Base-by-base conservation (phyloP, 257 asterid genomes). In the Plantago elongata region DNA sequence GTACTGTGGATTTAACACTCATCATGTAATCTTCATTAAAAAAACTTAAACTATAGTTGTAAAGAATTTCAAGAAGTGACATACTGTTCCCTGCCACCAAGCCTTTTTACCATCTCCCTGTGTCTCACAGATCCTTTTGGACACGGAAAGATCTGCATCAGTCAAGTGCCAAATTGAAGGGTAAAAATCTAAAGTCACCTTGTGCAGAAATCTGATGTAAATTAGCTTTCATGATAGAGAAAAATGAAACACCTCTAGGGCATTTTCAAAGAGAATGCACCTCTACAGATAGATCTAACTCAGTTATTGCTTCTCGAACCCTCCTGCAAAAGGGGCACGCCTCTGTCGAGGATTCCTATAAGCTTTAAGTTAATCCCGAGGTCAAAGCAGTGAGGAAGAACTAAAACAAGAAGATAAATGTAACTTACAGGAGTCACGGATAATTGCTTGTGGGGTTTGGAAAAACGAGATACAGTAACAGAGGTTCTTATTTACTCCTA, bases 251-350 rank as follows among this genome's bases (percentile, higher is more conserved):
- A 70, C 34, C 29, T 64, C 14, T 54, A 55, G n/a, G n/a, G n/a
- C 11, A 51, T 60, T 42, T 14, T 43, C 11, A 5, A 66, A 15
- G 34, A 37, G 30, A 44, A 47, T 30, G 37, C 60, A 81, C 94
- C 88, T 85, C 91, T 5, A 78, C 86, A 48, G 94, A 83, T 60
- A 88, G 75, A 76, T 88, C 96, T 55, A 88, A 91, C 79, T 88
- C 96, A 22, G 91, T 85, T 16, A 85, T 70, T 68, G 96, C 91
- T 67, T 88, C 96, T 9, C 96, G 84, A 44, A 88, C 96, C 81
- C 96, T 85, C 72, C 94, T 84, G 73, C 96, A 85, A 72, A 88
- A 88, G 11, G 96, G 96, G 79, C 96, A 88, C 52, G 96, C 96
- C 85, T 88, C 96, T 85, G 94, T 76, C 61, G 78, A 74, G 72